Evolutionary conservation across 352 stramenopile genomes (phyloP).

Genomic region (Pythium oligandrum): DNA sequence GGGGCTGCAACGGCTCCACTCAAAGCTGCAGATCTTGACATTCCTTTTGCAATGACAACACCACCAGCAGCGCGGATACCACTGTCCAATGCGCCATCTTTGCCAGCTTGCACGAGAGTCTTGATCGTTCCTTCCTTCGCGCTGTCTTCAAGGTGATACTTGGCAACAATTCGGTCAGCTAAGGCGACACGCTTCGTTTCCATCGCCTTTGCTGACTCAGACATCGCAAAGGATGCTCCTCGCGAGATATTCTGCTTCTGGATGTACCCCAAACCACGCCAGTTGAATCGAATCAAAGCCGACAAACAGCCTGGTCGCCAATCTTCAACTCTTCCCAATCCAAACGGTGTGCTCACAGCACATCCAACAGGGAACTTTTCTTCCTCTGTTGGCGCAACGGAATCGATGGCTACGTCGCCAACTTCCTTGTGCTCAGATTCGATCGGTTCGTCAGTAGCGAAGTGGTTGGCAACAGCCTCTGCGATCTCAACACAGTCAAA

Average conservation of each 20-base stretch:
- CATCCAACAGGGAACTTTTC: conserved; percentile 51
- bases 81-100: conserved; percentile 76
- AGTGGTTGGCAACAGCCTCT: conserved; percentile 44
- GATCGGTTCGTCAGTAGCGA: conserved; percentile 7
- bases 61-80: conserved; percentile 73
- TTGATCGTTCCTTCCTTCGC: conserved; percentile 32
- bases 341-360: conserved; percentile 60
- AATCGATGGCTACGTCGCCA: conserved; percentile 1
- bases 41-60: conserved; percentile 69
- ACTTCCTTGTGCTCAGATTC: conserved; percentile 9
- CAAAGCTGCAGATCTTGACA: conserved; percentile 38
- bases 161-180: conserved; percentile 51
- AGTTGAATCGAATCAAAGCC: conserved; percentile 32
- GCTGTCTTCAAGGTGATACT: conserved; percentile 41
- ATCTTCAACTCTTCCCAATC: conserved; percentile 47
- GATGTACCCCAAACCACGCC: conserved; percentile 45
- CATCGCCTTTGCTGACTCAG: conserved; percentile 26
- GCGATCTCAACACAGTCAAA: conserved; percentile 78
- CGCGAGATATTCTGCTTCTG: conserved; percentile 54
- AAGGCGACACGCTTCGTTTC: conserved; percentile 53
- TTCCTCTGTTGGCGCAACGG: not conserved
- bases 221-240: conserved; percentile 48
- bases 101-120: conserved; percentile 52
- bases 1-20: conserved; percentile 66
- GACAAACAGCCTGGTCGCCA: conserved; percentile 33